Evolutionary conservation across 352 stramenopile species (phyloP), one percentile per base, ranked within the genome.

Genomic region (Globisporangium alternatum): DNA sequence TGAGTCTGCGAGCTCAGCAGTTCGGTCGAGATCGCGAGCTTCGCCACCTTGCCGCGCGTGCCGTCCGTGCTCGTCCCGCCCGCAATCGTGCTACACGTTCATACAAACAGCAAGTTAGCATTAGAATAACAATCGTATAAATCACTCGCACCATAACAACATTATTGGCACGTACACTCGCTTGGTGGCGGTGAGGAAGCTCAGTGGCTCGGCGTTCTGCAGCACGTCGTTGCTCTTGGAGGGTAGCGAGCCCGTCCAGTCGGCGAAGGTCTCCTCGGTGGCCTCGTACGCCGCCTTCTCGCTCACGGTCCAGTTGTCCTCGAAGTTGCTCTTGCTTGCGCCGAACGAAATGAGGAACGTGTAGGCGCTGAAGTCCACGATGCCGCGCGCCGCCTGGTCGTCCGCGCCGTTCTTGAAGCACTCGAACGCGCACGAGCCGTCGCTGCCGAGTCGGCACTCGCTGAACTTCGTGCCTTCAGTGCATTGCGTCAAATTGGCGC

Each of bases 281-380:
- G 64, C 54, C 22, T 75, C 68, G 12, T 59, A 69, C 44, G 49
- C 71, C 5, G 72, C 60, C 8, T 65, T 67, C 21, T 60, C 63
- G 15, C 56, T 70, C 3, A 12, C 22, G 12, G 55, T 79, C 71
- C 77, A 86, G 33, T 70, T 85, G 25, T 55, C 56, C 44, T 88
- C 77, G 56, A 65, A 83, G 25, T 76, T 75, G 62, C 75, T 85
- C 67, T 77, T 56, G 21, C 62, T 70, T 13, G 9, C 51, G 22
- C 77, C 80, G 41, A 88, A 88, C n/a, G 81, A 77, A 48, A 90
- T 76, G 43, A 87, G 69, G 41, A 90, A 88, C 1, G 71, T 75
- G 56, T 87, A 87, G 28, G 66, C 44, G 4, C 66, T 75, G 58
- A 78, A 88, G 37, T 82, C 69, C 8, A 87, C 65, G 17, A 81